Evolutionary conservation across 2,329 filamentous ascomycete species (phyloP).

Genomic region (Beauveria asiatica): DNA sequence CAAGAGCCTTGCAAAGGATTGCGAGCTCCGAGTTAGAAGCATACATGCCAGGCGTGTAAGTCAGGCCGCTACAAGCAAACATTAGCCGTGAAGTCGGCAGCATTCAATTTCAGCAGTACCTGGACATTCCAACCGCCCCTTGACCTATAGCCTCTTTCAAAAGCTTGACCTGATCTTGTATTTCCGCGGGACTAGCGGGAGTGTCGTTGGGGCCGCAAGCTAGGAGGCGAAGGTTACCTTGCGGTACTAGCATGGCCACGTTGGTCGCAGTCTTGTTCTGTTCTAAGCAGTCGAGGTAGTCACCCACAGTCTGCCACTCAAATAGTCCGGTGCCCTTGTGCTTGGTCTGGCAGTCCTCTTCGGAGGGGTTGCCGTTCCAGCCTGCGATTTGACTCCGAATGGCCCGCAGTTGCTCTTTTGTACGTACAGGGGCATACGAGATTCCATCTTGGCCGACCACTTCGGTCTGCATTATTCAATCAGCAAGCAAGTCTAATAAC

Average conservation of each 20-base stretch:
- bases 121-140: constrained; percentile 19
- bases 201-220: constrained; percentile 18
- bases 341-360: constrained; percentile 16
- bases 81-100: neutral
- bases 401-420: constrained; percentile 12
- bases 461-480: constrained; percentile 13
- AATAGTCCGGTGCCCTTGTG: constrained; percentile 14
- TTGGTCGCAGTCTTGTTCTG: constrained; percentile 17
- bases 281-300: constrained; percentile 18
- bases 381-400: constrained; percentile 19
- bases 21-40: constrained; percentile 19
- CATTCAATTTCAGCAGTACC: constrained; percentile 1
- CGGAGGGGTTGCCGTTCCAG: constrained; percentile 19
- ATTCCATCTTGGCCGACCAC: constrained; percentile 19
- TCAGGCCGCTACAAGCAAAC: constrained; percentile 14
- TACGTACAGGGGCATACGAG: constrained; percentile 17
- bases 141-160: constrained; percentile 16
- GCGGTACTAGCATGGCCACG: constrained; percentile 18
- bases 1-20: constrained; percentile 15
- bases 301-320: constrained; percentile 17
- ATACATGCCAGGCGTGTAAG: constrained; percentile 20
- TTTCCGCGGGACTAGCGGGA: constrained; percentile 13
- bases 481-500: neutral
- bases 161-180: constrained; percentile 16
- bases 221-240: constrained; percentile 18